A percentile compares a stretch with the other conserved stretches of the same genome.
Conservation (phyloP, 192 early-diverging fungal species). For the Gamsiella multidivaricata region DNA sequence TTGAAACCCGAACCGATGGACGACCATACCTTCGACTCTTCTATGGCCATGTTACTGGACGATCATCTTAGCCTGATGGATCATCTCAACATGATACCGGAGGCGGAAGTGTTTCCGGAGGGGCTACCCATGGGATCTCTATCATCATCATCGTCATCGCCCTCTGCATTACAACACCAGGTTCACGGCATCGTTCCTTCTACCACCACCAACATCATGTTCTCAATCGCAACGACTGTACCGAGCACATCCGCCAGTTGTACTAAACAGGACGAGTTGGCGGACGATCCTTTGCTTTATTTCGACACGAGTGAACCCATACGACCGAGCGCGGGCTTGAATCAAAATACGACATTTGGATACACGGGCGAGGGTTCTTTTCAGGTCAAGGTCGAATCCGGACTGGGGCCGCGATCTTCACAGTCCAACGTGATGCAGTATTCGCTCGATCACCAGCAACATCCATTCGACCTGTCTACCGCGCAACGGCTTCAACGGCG, state of each 20-base stretch:
- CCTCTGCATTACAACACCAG: too few species aligned
- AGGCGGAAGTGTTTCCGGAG: conserved; percentile 4
- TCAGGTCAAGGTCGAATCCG: conserved; percentile 21
- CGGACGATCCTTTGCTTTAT: not conserved
- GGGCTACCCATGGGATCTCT: not conserved
- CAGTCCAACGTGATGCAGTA: not conserved
- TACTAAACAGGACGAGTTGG: not conserved
- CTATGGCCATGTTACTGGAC: conserved; percentile 24
- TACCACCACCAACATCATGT: too few species aligned
- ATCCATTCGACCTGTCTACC: not conserved
- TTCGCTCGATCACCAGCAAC: conserved; percentile 4
- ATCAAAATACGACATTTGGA: conserved; percentile 2
- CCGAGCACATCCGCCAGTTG: too few species aligned
- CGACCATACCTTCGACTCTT: conserved; percentile 16
- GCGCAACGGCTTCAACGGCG: not conserved
- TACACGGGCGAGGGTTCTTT: conserved; percentile 1
- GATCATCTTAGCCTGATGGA: conserved; percentile 30
- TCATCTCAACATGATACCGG: conserved; percentile 24
- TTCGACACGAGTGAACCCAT: not conserved
- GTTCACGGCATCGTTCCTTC: too few species aligned
- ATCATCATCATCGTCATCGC: not conserved
- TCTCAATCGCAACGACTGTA: too few species aligned
- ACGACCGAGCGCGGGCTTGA: not conserved
- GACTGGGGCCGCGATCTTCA: not conserved
- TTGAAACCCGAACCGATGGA: conserved; percentile 15